Base-by-base conservation (phyloP, 2,329 filamentous ascomycete species). In the Hypoxylon sp. region DNA sequence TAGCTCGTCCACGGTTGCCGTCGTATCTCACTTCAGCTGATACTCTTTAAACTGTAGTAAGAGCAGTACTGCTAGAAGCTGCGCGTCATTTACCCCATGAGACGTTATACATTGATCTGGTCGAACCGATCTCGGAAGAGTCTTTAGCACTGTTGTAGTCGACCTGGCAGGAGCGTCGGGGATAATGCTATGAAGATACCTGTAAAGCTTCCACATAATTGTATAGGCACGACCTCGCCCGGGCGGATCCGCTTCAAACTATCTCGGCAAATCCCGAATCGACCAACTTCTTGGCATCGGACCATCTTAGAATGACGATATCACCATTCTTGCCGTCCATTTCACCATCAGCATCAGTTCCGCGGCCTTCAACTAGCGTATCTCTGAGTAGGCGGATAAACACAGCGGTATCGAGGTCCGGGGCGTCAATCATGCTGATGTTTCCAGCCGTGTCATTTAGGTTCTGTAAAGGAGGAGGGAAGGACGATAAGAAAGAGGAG, bases 381-480 rank as follows among this genome's bases (percentile, higher is more conserved):
- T 92, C 88, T 59, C 84, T 85, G 58, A 94, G 80, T 53, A 92
- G 85, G 68, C 95, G 85, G 44, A 94, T 89, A 79, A 99, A 98
- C 1, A 98, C 94, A 6, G 93, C 93, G 1, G 88, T 86, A 67
- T 96, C 92, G 52, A 89, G 82, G 78, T 98, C 96, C 0, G 96
- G 96, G 1, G 88, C 85, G 76, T 97, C 94, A 31, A 98, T 89
- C 96, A 99, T 99, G 81, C 88, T 94, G 62, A 95, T 91, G 8
- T 94, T 94, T 31, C 94, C 95, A 0, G 92, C 90, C 13, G 92
- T 93, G 82, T 99, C 96, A 80, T 98, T 97, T 59, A 99, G 83
- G 72, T 94, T 90, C 79, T 95, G 92, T 74, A 99, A 80, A 50
- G 88, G 85, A 13, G 88, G 82, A 0, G 96, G 96, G 74, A 99